Evolutionary conservation across 2,329 filamentous ascomycete genomes (phyloP).

Genomic region (Colletotrichum ledebouriae): DNA sequence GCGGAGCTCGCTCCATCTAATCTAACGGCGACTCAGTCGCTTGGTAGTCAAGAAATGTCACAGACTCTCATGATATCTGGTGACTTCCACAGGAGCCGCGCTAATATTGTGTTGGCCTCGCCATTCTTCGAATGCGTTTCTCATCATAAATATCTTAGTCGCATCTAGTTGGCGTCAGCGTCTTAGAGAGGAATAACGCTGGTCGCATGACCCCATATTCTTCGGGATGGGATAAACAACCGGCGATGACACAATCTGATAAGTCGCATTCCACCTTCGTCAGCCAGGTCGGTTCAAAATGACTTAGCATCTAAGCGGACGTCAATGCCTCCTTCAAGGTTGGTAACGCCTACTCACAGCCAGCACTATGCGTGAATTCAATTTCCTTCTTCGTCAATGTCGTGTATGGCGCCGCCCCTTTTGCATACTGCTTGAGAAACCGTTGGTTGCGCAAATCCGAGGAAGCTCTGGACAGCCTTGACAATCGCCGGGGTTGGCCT

Average conservation of each 20-base stretch:
- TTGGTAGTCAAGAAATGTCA: not conserved
- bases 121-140: too few relatives aligned
- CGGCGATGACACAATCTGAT: not conserved
- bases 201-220: too few relatives aligned
- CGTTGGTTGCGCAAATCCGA: not conserved
- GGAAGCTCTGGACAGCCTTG: conserved; percentile 9
- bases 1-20: not conserved
- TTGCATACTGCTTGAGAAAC: not conserved
- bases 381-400: not conserved
- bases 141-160: too few relatives aligned
- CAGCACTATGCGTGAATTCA: not conserved
- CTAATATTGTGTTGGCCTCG: not conserved
- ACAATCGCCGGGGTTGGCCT: not conserved
- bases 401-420: not conserved
- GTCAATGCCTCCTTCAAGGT: not conserved
- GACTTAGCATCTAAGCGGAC: not conserved
- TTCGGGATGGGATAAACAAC: not conserved
- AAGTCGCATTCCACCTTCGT: not conserved
- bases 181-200: too few relatives aligned
- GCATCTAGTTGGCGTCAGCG: too few relatives aligned
- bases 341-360: not conserved
- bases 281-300: not conserved
- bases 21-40: not conserved
- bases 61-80: not conserved
- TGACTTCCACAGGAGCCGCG: not conserved